Evolutionary conservation across 441 rosid genomes (phyloP).

Genomic region (Daphne laureola): DNA sequence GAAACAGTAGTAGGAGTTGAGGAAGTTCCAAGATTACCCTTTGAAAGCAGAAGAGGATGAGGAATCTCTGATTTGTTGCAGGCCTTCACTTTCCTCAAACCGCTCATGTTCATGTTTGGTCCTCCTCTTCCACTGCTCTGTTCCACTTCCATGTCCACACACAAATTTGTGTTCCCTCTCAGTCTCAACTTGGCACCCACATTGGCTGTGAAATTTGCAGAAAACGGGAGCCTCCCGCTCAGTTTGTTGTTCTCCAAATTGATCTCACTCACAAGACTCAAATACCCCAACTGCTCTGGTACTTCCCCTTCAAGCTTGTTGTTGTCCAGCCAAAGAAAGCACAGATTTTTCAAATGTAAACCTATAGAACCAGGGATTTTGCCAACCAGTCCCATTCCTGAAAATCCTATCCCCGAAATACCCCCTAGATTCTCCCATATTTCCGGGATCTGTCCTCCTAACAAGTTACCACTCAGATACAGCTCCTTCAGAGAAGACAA

Average conservation of each 20-base stretch:
- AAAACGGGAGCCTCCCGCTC: slow-evolving; percentile 43
- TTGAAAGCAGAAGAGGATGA: slow-evolving; percentile 14
- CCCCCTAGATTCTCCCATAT: slow-evolving; percentile 49
- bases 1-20: slow-evolving; percentile 9
- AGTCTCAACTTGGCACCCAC: slow-evolving; percentile 41
- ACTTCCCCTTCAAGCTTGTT: slow-evolving; percentile 48
- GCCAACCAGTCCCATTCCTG: slow-evolving; percentile 43
- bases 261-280: slow-evolving; percentile 37
- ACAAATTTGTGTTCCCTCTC: slow-evolving; percentile 39
- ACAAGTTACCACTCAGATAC: slow-evolving; percentile 49
- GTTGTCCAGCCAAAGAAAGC: slow-evolving; percentile 45
- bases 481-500: slow-evolving; percentile 37
- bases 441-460: slow-evolving; percentile 53
- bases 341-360: slow-evolving; percentile 25
- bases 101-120: slow-evolving; percentile 4
- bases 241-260: slow-evolving; percentile 63
- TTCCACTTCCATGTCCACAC: slow-evolving; percentile 21
- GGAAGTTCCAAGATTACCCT: slow-evolving; percentile 12
- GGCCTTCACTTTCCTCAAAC: slow-evolving; percentile 18
- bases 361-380: slow-evolving; percentile 52
- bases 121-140: slow-evolving; percentile 6
- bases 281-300: slow-evolving; percentile 36
- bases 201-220: slow-evolving; percentile 32
- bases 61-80: slow-evolving; percentile 26
- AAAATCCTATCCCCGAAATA: slow-evolving; percentile 45